These are phyloP conservation scores for Dothideomycetes sp. DNA, from an alignment of 2,329 filamentous ascomycete genomes.

Conservation along the genomic window DNA sequence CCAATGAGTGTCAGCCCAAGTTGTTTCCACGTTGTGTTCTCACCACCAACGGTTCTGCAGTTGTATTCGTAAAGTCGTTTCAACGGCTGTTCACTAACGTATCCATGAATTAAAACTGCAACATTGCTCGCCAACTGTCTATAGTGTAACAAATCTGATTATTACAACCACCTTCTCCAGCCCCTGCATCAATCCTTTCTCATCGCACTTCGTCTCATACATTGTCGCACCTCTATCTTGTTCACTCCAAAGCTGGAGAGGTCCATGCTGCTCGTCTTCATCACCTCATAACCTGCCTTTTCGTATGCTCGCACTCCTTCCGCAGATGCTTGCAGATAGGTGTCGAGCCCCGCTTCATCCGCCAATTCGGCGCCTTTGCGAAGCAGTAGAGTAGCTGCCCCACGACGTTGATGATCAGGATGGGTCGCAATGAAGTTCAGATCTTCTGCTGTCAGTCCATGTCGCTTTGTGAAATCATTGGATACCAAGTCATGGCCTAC, in stretches of 20 bases:
- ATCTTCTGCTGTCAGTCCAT: constrained; percentile 8
- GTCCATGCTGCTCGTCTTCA: background rate
- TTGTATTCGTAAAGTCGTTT: too few relatives aligned
- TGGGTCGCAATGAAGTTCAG: constrained; percentile 21
- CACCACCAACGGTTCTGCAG: too few relatives aligned
- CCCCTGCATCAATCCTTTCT: background rate
- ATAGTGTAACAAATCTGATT: too few relatives aligned
- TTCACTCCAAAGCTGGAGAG: constrained; percentile 5
- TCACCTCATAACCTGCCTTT: constrained; percentile 18
- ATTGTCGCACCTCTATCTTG: constrained; percentile 1
- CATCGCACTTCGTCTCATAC: constrained; percentile 3
- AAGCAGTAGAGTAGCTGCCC: constrained; percentile 27
- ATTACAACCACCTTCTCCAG: background rate
- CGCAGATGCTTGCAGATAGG: constrained; percentile 5
- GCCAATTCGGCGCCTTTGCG: constrained; percentile 27
- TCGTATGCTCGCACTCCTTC: constrained; percentile 20
- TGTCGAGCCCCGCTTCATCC: constrained; percentile 20
- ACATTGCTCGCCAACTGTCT: too few relatives aligned
- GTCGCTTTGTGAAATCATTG: background rate
- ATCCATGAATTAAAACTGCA: too few relatives aligned
- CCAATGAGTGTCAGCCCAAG: too few relatives aligned
- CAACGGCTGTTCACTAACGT: too few relatives aligned
- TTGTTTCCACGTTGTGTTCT: too few relatives aligned
- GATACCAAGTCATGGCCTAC: constrained; percentile 10
- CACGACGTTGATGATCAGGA: constrained; percentile 27